Evolutionary conservation across 257 asterid species (phyloP).

Genomic region (Gentiana straminea): DNA sequence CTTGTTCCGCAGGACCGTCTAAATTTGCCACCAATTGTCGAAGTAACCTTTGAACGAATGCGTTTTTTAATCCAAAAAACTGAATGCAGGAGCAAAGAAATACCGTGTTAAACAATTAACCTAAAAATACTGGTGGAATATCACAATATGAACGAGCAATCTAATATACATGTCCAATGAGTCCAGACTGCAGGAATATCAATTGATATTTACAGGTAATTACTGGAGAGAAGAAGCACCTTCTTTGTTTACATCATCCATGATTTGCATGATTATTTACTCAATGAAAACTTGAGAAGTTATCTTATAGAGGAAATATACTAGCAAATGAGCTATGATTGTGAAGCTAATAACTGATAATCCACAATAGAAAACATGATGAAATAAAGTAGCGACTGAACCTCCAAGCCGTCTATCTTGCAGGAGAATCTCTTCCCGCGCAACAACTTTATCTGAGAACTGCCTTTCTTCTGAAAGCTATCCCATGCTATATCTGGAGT

Average conservation of each 20-base stretch:
- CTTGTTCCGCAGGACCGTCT: constrained; percentile 44
- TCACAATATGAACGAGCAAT: too few relatives aligned
- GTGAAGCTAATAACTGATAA: too few relatives aligned
- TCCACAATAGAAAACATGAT: too few relatives aligned
- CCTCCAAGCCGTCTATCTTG: constrained; percentile 91
- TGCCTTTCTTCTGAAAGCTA: constrained; percentile 69
- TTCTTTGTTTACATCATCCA: too few relatives aligned
- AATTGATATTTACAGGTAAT: too few relatives aligned
- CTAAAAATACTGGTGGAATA: neutral
- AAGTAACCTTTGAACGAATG: constrained; percentile 75
- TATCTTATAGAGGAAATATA: too few relatives aligned
- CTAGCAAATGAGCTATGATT: too few relatives aligned
- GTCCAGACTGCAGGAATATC: too few relatives aligned
- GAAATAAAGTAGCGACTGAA: constrained; percentile 1
- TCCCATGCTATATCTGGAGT: constrained; percentile 92
- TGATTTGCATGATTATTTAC: too few relatives aligned
- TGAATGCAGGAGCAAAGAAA: constrained; percentile 25
- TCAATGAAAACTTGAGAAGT: too few relatives aligned
- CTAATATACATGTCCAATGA: too few relatives aligned
- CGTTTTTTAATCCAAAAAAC: constrained; percentile 87
- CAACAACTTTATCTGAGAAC: constrained; percentile 46
- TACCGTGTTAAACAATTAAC: neutral
- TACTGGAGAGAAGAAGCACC: too few relatives aligned
- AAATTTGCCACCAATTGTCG: constrained; percentile 73
- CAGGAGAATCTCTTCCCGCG: constrained; percentile 77